phyloP scores from a whole-genome alignment of 768 basidiomycete species.

The Tylopilus sp. region DNA sequence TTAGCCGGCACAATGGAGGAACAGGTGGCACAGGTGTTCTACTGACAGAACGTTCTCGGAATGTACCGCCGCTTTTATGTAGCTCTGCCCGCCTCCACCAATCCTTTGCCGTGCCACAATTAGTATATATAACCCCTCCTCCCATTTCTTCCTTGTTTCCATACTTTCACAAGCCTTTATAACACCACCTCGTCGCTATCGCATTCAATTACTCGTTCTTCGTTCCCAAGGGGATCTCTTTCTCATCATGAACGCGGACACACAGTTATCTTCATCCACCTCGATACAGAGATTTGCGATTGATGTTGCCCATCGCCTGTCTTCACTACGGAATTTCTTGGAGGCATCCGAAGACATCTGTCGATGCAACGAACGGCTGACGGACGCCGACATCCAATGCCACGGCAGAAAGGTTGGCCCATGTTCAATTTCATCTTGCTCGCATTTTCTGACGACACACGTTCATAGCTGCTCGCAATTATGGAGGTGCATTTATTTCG shows the following conservation, averaged over 20 bases:
- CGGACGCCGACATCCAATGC: slow-evolving; percentile 19
- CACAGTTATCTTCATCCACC: slow-evolving; percentile 12
- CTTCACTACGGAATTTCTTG: slow-evolving; percentile 28
- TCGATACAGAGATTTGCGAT: slow-evolving; percentile 27
- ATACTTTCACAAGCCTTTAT: slow-evolving; percentile 8
- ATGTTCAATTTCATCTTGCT: not conserved
- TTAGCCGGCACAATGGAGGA: slow-evolving; percentile 8
- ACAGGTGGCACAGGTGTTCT: slow-evolving; percentile 11
- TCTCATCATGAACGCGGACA: slow-evolving; percentile 13
- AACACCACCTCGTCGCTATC: not conserved
- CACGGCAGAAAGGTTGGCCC: slow-evolving; percentile 28
- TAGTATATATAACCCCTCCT: slow-evolving; percentile 24
- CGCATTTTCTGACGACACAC: slow-evolving; percentile 2
- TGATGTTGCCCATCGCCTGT: slow-evolving; percentile 28
- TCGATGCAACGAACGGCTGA: slow-evolving; percentile 15
- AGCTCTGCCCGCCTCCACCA: slow-evolving; percentile 19
- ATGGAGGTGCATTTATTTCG: slow-evolving; percentile 43
- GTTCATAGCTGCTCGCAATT: slow-evolving; percentile 44
- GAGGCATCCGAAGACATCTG: slow-evolving; percentile 27
- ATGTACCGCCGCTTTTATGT: slow-evolving; percentile 30
- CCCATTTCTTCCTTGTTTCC: slow-evolving; percentile 9
- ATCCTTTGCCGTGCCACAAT: slow-evolving; percentile 25
- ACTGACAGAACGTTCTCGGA: slow-evolving; percentile 26
- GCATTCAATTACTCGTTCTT: slow-evolving; percentile 11
- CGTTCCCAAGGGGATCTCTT: slow-evolving; percentile 17